phyloP scores from a whole-genome alignment of 2,329 filamentous ascomycete genomes.

The Bretziella fagacearum region DNA sequence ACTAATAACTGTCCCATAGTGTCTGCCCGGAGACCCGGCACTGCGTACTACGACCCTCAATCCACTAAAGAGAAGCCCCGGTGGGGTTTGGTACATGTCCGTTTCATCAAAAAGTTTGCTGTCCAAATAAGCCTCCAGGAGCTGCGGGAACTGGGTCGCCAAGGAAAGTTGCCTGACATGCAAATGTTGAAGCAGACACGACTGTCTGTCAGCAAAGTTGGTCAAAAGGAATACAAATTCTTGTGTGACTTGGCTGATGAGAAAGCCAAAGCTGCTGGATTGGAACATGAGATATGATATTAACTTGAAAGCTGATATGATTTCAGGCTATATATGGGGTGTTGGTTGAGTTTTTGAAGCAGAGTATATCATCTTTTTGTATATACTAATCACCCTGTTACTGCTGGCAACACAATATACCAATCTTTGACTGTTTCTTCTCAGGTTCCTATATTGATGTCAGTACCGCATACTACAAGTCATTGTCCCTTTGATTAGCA shows the following conservation, averaged over 20 bases:
- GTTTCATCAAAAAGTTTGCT: conserved; percentile 68
- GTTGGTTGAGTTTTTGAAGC: neutral
- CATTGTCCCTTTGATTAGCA: too few relatives aligned
- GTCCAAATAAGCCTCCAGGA: conserved; percentile 53
- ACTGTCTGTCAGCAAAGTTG: conserved; percentile 61
- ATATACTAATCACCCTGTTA: neutral
- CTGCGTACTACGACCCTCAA: conserved; percentile 68
- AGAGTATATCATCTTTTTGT: neutral
- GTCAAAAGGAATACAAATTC: conserved; percentile 45
- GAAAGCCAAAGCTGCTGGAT: conserved; percentile 25
- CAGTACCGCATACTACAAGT: too few relatives aligned
- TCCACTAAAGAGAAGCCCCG: conserved; percentile 38
- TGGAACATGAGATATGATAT: conserved; percentile 22
- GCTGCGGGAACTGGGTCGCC: conserved; percentile 45
- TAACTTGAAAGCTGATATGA: neutral
- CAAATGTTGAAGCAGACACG: conserved; percentile 70
- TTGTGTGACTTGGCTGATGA: conserved; percentile 36
- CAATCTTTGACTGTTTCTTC: neutral
- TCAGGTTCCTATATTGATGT: neutral
- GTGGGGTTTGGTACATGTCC: conserved; percentile 82
- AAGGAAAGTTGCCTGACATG: conserved; percentile 50
- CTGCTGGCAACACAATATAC: conserved; percentile 4
- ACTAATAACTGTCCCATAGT: conserved; percentile 17
- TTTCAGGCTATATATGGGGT: neutral
- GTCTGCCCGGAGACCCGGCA: conserved; percentile 21